phyloP scores from a whole-genome alignment of 371 early-diverging fungal species.

The Mucor mucedo region DNA sequence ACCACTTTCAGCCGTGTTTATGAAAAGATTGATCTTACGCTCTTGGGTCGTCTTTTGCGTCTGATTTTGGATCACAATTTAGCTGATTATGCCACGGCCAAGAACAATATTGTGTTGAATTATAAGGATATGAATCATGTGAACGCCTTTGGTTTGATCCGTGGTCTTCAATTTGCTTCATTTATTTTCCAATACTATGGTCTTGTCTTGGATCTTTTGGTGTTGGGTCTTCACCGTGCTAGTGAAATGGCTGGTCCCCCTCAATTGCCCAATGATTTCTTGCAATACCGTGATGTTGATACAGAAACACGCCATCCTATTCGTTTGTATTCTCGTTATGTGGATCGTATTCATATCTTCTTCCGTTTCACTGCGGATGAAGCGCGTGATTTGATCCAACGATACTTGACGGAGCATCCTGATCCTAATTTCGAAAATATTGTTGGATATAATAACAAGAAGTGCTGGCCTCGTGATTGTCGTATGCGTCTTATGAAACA shows the following conservation, averaged over 20 bases:
- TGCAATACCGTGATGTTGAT: conserved; percentile 93
- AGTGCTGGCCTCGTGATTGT: conserved; percentile 98
- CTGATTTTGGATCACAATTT: conserved; percentile 98
- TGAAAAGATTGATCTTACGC: conserved; percentile 97
- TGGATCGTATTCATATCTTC: conserved; percentile 94
- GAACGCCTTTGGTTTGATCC: conserved; percentile 96
- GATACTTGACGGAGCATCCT: conserved; percentile 96
- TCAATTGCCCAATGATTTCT: conserved; percentile 93
- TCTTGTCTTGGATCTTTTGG: conserved; percentile 92
- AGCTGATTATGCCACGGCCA: conserved; percentile 98
- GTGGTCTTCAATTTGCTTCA: conserved; percentile 97
- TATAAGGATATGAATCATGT: conserved; percentile 99
- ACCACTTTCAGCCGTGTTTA: conserved; percentile 90
- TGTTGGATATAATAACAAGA: conserved; percentile 96
- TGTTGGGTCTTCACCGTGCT: conserved; percentile 95
- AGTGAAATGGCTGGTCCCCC: conserved; percentile 97
- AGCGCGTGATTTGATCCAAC: conserved; percentile 93
- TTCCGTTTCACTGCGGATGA: conserved; percentile 95
- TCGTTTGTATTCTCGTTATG: conserved; percentile 93
- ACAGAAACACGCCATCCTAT: conserved; percentile 96
- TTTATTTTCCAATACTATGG: conserved; percentile 99
- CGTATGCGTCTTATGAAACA: conserved; percentile 99
- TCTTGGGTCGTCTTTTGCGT: conserved; percentile 93
- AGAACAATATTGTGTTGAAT: conserved; percentile 95
- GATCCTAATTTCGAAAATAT: conserved; percentile 99